phyloP scores from a whole-genome alignment of 257 asterid genomes.

The Lithospermum erythrorhizon region DNA sequence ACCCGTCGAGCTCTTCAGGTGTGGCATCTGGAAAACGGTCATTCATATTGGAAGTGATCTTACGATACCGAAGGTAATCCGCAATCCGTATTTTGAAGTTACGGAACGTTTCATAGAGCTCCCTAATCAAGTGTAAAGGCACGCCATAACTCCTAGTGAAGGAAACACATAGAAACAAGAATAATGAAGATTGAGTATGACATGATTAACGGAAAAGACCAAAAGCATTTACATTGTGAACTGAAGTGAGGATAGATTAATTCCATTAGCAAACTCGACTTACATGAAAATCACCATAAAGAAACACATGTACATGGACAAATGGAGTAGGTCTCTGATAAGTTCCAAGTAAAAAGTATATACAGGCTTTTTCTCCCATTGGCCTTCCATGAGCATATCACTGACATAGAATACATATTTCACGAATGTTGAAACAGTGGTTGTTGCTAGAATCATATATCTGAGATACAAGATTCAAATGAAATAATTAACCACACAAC shows the following conservation, averaged over 20 bases:
- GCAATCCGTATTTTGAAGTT: slow-evolving; percentile 83
- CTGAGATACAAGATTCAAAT: slow-evolving; percentile 27
- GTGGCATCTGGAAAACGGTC: slow-evolving; percentile 95
- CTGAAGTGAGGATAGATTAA: background rate
- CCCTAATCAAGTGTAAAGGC: slow-evolving; percentile 95
- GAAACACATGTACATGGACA: slow-evolving; percentile 95
- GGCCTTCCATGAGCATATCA: slow-evolving; percentile 98
- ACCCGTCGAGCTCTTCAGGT: slow-evolving; percentile 73
- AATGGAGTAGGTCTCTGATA: slow-evolving; percentile 74
- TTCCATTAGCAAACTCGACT: slow-evolving; percentile 19
- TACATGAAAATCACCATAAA: slow-evolving; percentile 89
- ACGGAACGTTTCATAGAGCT: slow-evolving; percentile 92
- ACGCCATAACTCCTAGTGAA: slow-evolving; percentile 74
- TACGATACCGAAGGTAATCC: slow-evolving; percentile 86
- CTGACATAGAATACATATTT: slow-evolving; percentile 71
- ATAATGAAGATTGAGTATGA: background rate
- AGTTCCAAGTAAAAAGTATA: slow-evolving; percentile 94
- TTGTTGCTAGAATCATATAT: slow-evolving; percentile 86
- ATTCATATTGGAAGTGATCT: slow-evolving; percentile 90
- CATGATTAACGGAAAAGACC: slow-evolving; percentile 1
- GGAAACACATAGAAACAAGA: slow-evolving; percentile 4
- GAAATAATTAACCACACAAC: slow-evolving; percentile 2
- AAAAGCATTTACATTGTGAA: background rate
- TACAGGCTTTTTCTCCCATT: slow-evolving; percentile 96
- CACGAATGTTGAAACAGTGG: slow-evolving; percentile 72